Conservation (phyloP, 352 stramenopile genomes). For the Phytophthora rubi region DNA sequence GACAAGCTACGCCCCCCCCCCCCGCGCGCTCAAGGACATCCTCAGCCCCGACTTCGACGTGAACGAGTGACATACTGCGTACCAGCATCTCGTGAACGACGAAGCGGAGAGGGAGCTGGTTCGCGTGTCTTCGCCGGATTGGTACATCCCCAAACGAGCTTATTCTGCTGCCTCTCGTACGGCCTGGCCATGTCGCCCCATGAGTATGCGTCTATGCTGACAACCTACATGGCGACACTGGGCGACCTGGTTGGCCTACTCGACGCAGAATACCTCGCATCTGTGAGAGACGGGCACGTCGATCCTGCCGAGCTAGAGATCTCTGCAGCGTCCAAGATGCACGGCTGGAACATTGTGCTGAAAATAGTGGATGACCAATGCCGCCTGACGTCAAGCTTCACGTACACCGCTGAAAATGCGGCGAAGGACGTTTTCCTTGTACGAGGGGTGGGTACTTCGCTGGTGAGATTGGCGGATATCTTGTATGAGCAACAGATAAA, state of each 20-base stretch:
- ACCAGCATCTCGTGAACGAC: constrained; percentile 2
- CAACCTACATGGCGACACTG: constrained; percentile 9
- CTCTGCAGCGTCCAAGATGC: background rate
- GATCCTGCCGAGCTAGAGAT: too few species aligned
- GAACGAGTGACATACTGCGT: constrained; percentile 1
- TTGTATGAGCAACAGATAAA: background rate
- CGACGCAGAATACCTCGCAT: constrained; percentile 3
- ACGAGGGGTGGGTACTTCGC: constrained; percentile 10
- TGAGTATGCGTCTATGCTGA: constrained; percentile 2
- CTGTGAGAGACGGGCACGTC: too few species aligned
- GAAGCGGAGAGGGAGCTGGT: constrained; percentile 4
- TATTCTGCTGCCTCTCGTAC: constrained; percentile 9
- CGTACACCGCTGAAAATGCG: constrained; percentile 2
- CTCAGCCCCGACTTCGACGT: constrained; percentile 5
- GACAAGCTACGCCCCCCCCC: background rate
- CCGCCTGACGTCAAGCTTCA: constrained; percentile 1
- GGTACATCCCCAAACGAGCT: background rate
- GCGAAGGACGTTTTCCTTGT: constrained; percentile 7
- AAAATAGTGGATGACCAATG: background rate
- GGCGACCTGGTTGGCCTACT: constrained; percentile 2
- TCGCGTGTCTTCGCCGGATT: background rate
- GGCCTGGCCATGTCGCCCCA: background rate
- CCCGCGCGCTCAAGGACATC: constrained; percentile 6
- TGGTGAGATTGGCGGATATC: constrained; percentile 3
- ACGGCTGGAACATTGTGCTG: constrained; percentile 9